phyloP scores from a whole-genome alignment of 306 rosid species.

The Hylodesmum podocarpum region DNA sequence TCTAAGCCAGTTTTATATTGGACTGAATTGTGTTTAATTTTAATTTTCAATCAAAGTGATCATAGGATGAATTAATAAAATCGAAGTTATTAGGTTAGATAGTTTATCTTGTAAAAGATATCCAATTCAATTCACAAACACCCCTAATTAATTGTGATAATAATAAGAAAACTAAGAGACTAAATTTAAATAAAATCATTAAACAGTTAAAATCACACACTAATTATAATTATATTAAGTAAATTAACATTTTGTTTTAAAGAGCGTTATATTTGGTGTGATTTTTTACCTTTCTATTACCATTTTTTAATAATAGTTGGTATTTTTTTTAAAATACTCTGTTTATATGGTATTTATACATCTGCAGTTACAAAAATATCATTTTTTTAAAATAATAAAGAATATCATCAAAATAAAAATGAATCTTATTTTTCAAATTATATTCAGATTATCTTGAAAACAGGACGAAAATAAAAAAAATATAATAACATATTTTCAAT shows the following conservation, averaged over 20 bases:
- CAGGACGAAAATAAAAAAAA: not conserved
- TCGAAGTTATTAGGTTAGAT: no score
- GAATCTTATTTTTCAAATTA: not conserved
- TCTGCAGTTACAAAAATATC: not conserved
- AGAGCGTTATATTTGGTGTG: not conserved
- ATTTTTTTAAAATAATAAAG: not conserved
- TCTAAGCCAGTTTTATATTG: not conserved
- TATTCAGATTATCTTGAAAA: not conserved
- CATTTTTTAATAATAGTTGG: no score
- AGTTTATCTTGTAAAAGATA: no score
- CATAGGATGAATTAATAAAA: no score
- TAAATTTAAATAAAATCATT: not conserved
- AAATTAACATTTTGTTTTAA: not conserved
- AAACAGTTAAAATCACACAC: not conserved
- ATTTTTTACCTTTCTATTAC: no score
- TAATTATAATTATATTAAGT: not conserved
- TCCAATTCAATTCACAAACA: no score
- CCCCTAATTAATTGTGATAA: not conserved
- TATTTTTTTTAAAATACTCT: no score
- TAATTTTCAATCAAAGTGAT: no score
- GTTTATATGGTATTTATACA: no score
- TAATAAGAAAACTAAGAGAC: not conserved
- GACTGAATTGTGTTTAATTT: no score
- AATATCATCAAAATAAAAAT: not conserved
- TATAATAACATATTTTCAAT: not conserved